These are phyloP conservation scores for Ascochyta pisi DNA, from an alignment of 2,329 filamentous ascomycete species.

Conservation along the genomic window DNA sequence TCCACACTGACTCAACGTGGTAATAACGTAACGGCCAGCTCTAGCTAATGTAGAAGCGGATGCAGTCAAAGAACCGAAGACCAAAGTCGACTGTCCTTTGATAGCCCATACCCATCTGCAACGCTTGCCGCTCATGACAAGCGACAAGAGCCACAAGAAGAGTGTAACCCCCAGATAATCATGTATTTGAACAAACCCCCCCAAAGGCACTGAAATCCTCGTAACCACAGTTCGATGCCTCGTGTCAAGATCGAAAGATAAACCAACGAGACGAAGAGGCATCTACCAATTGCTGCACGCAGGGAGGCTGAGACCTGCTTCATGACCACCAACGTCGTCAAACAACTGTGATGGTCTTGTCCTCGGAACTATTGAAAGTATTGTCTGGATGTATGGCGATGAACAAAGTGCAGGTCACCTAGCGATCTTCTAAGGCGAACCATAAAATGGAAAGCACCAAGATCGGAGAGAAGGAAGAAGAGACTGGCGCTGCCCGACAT, in stretches of 20 bases:
- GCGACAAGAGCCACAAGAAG: slow-evolving; percentile 15
- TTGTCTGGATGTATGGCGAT: slow-evolving; percentile 4
- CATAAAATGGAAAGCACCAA: not conserved
- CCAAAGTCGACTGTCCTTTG: not conserved
- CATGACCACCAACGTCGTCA: slow-evolving; percentile 11
- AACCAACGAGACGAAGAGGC: slow-evolving; percentile 2
- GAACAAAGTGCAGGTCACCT: slow-evolving; percentile 9
- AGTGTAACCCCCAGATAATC: slow-evolving; percentile 17
- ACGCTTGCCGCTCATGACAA: slow-evolving; percentile 1
- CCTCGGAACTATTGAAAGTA: not conserved
- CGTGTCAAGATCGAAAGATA: slow-evolving; percentile 1
- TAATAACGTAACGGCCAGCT: slow-evolving; percentile 48
- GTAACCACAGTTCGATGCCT: slow-evolving; percentile 1
- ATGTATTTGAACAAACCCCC: slow-evolving; percentile 1
- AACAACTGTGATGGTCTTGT: not conserved
- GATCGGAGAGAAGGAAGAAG: slow-evolving; percentile 9
- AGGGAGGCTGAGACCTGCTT: slow-evolving; percentile 25
- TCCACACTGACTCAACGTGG: slow-evolving; percentile 52
- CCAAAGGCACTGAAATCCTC: slow-evolving; percentile 13
- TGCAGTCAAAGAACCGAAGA: slow-evolving; percentile 6
- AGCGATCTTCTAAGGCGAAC: slow-evolving; percentile 3
- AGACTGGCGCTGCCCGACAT: not conserved
- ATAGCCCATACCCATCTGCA: slow-evolving; percentile 15
- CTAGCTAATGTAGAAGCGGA: slow-evolving; percentile 52
- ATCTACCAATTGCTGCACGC: slow-evolving; percentile 22